phyloP scores from a whole-genome alignment of 305 asterid species.

The Nicotiana rustica region DNA sequence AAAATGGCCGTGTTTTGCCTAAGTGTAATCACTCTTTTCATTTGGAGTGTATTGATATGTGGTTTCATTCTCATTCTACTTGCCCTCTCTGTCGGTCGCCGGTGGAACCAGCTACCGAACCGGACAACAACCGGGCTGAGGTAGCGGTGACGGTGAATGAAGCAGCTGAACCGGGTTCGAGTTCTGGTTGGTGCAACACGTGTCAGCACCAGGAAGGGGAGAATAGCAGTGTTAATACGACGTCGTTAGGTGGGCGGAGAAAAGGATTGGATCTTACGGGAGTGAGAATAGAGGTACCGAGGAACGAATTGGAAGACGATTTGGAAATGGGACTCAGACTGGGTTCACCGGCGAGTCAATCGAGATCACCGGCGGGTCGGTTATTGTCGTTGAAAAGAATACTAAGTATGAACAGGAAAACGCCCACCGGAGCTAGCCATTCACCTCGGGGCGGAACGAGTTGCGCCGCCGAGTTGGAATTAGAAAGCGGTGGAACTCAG shows the following conservation, averaged over 20 bases:
- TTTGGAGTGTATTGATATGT: conserved; percentile 76
- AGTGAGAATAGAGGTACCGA: conserved; percentile 65
- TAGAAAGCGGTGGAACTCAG: conserved; percentile 39
- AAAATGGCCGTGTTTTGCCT: conserved; percentile 66
- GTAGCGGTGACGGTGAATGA: not conserved
- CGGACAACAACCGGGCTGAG: conserved; percentile 32
- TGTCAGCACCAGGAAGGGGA: conserved; percentile 41
- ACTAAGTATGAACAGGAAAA: conserved; percentile 61
- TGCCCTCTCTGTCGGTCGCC: conserved; percentile 89
- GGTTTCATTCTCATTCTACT: conserved; percentile 81
- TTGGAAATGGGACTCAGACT: conserved; percentile 39
- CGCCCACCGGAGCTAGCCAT: conserved; percentile 42
- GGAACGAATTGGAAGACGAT: conserved; percentile 55
- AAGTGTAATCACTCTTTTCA: conserved; percentile 76
- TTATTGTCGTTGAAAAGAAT: conserved; percentile 62
- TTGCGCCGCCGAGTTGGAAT: conserved; percentile 36
- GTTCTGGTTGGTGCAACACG: conserved; percentile 43
- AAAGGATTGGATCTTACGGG: conserved; percentile 57
- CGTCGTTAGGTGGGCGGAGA: conserved; percentile 50
- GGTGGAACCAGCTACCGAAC: conserved; percentile 52
- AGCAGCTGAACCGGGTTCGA: conserved; percentile 48
- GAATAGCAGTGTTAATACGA: conserved; percentile 5
- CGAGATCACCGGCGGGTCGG: conserved; percentile 61
- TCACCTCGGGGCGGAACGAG: conserved; percentile 31
- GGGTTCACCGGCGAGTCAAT: conserved; percentile 54